phyloP scores from a whole-genome alignment of 352 stramenopile species.

The Phytophthora cryptogea region DNA sequence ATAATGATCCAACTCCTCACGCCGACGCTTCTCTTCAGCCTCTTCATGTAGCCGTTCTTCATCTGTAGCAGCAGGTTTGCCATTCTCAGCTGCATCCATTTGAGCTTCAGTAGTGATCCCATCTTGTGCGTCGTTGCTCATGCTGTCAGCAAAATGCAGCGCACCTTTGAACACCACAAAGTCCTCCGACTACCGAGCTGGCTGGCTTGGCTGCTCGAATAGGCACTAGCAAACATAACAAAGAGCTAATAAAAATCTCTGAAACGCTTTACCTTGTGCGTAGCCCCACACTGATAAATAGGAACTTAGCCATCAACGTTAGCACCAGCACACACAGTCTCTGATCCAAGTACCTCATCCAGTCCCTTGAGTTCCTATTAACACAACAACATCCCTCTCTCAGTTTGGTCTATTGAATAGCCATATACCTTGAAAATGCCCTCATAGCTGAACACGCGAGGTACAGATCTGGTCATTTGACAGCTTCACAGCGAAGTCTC shows the following conservation, averaged over 20 bases:
- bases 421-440: constrained; percentile 34
- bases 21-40: constrained; percentile 8
- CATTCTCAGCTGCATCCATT: constrained; percentile 3
- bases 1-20: constrained; percentile 7
- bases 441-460: constrained; percentile 27
- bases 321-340: constrained; percentile 5
- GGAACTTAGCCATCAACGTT: constrained; percentile 4
- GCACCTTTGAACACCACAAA: neutral
- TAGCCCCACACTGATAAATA: neutral
- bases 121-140: constrained; percentile 16
- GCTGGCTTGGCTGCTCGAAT: constrained; percentile 5
- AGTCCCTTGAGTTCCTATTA: constrained; percentile 8
- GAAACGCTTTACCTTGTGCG: constrained; percentile 14
- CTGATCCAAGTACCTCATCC: neutral
- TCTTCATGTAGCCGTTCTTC: constrained; percentile 9
- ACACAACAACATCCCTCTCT: constrained; percentile 19
- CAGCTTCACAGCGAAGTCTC: constrained; percentile 28
- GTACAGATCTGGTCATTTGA: constrained; percentile 25
- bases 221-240: constrained; percentile 6
- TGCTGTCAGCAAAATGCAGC: constrained; percentile 1
- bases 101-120: constrained; percentile 1
- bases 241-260: constrained; percentile 31
- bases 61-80: neutral
- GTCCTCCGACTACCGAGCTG: neutral
- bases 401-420: constrained; percentile 37